These are phyloP conservation scores for Candida stauntonica DNA, from an alignment of 805 yeast genomes.

Conservation along the genomic window DNA sequence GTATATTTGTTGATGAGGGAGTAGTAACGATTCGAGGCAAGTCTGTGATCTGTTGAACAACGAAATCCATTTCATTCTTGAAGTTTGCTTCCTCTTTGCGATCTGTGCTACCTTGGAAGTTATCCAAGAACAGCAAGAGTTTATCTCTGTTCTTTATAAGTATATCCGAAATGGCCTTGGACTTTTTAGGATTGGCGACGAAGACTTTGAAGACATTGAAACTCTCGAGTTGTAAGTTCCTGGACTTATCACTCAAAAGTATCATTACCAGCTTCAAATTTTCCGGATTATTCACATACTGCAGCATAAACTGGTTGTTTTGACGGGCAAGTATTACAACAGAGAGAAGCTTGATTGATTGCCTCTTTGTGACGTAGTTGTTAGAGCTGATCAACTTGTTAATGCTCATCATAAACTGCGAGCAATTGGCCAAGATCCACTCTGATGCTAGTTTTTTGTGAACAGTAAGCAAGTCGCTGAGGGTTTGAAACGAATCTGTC, in stretches of 20 bases:
- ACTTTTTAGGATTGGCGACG: slow-evolving; percentile 92
- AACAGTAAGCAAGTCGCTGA: slow-evolving; percentile 60
- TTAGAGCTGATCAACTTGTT: slow-evolving; percentile 69
- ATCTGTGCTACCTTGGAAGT: slow-evolving; percentile 55
- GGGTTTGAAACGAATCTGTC: slow-evolving; percentile 81
- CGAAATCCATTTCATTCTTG: slow-evolving; percentile 75
- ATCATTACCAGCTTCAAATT: slow-evolving; percentile 86
- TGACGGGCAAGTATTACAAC: slow-evolving; percentile 67
- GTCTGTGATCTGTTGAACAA: slow-evolving; percentile 66
- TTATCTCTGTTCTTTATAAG: slow-evolving; percentile 79
- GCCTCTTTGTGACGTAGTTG: slow-evolving; percentile 91
- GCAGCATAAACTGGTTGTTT: slow-evolving; percentile 67
- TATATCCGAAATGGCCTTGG: slow-evolving; percentile 75
- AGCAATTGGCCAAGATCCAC: slow-evolving; percentile 57
- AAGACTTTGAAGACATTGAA: slow-evolving; percentile 92
- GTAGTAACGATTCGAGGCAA: slow-evolving; percentile 52
- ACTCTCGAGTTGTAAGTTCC: slow-evolving; percentile 84
- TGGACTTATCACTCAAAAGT: slow-evolving; percentile 79
- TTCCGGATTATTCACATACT: slow-evolving; percentile 74
- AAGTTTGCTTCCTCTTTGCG: slow-evolving; percentile 61
- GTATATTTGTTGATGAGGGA: not conserved
- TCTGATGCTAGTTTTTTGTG: slow-evolving; percentile 69
- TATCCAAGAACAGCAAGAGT: slow-evolving; percentile 62
- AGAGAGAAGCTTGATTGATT: slow-evolving; percentile 71
- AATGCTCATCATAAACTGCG: slow-evolving; percentile 54